Base-by-base conservation (phyloP, 2,329 filamentous ascomycete genomes). In the Hymenoscyphus salicellus region DNA sequence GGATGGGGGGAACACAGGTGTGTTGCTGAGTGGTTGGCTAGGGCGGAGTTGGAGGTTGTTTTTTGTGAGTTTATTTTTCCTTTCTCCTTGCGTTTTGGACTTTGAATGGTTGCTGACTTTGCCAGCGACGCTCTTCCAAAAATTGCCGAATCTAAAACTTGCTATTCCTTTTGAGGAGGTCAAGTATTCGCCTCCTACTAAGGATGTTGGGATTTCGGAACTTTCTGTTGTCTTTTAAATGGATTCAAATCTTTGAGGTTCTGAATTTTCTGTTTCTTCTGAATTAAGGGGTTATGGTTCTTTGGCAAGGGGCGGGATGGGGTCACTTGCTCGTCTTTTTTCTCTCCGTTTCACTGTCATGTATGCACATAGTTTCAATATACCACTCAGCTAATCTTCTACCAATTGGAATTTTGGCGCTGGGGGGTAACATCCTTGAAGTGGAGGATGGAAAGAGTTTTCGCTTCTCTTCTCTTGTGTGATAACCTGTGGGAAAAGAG, bases 1-100 rank as follows among this genome's bases (percentile, higher is more conserved):
- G 81, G 80, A 0, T 83, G 77, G 67, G 81, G 80, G 1, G 74
- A 77, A 16, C 81, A 82, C 68, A 72, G 79, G 11, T 83, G 81
- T 69, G 74, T 82, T 28, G 80, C 79, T 5, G 80, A 83, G 68
- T 73, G 74, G 52, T 70, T 83, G 10, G 77, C 81, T 3, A 76
- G 77, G 59, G 72, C 76, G 0, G 80, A 83, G 68, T 69, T 83
- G 60, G 76, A 76, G 57, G 73, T 76, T 64, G 79, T 80, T 1
- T 82, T 82, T 70, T 70, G 78, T 80, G 67, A 75, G 78, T 73
- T 55, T 26, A 10, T 17, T 5, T 36, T 23, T 14, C 11, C 14
- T 30, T 33, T 41, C 11, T 20, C 38, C 62, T 49, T 55, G 33
- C 26, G 6, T 10, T 10, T 49, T n/a, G n/a, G n/a, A n/a, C n/a